These are phyloP conservation scores for Calonectria montana DNA, from an alignment of 2,329 filamentous ascomycete genomes.

Conservation along the genomic window DNA sequence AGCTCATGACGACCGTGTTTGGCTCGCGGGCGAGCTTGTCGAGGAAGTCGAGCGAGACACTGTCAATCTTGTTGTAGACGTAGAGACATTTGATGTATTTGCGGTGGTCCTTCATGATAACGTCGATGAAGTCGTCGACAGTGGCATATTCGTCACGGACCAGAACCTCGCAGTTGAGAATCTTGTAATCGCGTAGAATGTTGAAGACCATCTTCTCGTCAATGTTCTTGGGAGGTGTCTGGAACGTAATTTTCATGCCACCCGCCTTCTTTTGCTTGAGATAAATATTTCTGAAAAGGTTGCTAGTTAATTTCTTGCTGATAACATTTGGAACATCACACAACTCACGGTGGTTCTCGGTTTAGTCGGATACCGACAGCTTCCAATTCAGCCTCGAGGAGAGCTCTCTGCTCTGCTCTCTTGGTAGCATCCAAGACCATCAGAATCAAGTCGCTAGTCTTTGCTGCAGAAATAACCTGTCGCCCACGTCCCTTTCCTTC, in stretches of 20 bases:
- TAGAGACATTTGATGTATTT: constrained; percentile 97
- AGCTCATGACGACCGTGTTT: constrained; percentile 96
- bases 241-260: constrained; percentile 99
- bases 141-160: constrained; percentile 95
- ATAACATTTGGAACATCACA: neutral
- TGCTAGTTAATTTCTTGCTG: constrained; percentile 31
- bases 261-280: constrained; percentile 95
- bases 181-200: constrained; percentile 98
- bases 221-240: constrained; percentile 85
- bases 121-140: constrained; percentile 98
- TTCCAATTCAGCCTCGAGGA: constrained; percentile 93
- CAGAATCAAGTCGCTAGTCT: constrained; percentile 96
- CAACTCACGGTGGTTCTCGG: constrained; percentile 82
- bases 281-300: constrained; percentile 84
- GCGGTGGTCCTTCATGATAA: constrained; percentile 98
- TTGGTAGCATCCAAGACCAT: constrained; percentile 99
- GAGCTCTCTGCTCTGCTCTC: constrained; percentile 88
- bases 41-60: constrained; percentile 91
- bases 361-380: constrained; percentile 96
- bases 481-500: constrained; percentile 96
- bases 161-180: constrained; percentile 96
- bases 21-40: constrained; percentile 93
- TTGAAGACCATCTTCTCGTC: constrained; percentile 99
- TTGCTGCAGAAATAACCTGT: constrained; percentile 97
- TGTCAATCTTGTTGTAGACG: constrained; percentile 99